phyloP scores from a whole-genome alignment of 2,329 filamentous ascomycete genomes.

The Ceratocystis papillata region DNA sequence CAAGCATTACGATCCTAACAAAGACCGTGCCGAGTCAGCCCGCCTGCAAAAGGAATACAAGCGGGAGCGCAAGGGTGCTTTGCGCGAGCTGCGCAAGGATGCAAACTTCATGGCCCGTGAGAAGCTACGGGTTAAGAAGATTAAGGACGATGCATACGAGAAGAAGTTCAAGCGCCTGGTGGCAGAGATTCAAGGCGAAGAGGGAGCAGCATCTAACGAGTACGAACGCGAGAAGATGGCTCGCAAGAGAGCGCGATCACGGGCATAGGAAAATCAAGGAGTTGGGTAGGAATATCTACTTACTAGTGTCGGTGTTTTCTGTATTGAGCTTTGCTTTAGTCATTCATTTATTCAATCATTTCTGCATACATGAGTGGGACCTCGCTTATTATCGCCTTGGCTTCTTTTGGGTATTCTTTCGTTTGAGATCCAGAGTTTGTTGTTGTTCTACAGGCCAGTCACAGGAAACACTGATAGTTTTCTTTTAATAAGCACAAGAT shows the following conservation, averaged over 20 bases:
- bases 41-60: slow-evolving; percentile 87
- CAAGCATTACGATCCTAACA: slow-evolving; percentile 94
- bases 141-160: slow-evolving; percentile 85
- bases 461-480: not conserved
- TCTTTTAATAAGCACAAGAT: not conserved
- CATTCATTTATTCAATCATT: not conserved
- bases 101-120: slow-evolving; percentile 87
- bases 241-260: slow-evolving; percentile 53
- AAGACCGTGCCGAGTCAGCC: slow-evolving; percentile 71
- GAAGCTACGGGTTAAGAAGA: slow-evolving; percentile 84
- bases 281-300: not conserved
- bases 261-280: slow-evolving; percentile 18
- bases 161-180: slow-evolving; percentile 88
- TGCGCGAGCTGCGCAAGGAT: slow-evolving; percentile 91
- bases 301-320: not conserved
- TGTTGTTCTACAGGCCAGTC: not conserved
- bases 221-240: slow-evolving; percentile 79
- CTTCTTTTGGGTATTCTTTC: slow-evolving; percentile 1
- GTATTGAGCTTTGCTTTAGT: too few relatives aligned
- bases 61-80: slow-evolving; percentile 85
- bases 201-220: slow-evolving; percentile 72
- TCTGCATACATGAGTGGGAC: slow-evolving; percentile 2
- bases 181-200: slow-evolving; percentile 90
- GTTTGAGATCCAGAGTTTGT: slow-evolving; percentile 8
- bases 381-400: not conserved